These are phyloP conservation scores for Leucoagaricus sp. DNA, from an alignment of 1,284 basidiomycete species.

Conservation along the genomic window DNA sequence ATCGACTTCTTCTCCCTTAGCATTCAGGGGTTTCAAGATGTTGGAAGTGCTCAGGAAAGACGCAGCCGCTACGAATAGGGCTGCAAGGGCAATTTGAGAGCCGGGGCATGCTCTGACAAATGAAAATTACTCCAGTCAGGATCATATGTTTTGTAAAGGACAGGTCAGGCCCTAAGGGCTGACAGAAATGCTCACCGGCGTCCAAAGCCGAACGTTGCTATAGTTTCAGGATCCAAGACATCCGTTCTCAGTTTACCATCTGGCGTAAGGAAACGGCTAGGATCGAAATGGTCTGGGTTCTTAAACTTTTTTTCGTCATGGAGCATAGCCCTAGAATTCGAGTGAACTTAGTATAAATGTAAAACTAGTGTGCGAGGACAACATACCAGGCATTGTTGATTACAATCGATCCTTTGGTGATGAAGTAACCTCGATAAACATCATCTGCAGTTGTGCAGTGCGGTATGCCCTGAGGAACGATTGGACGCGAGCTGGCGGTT, in stretches of 20 bases:
- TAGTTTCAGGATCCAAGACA: constrained; percentile 12
- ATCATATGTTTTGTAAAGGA: neutral
- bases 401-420: constrained; percentile 18
- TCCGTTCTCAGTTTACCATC: constrained; percentile 11
- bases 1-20: constrained; percentile 7
- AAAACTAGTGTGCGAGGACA: neutral
- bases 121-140: neutral
- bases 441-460: constrained; percentile 16
- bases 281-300: constrained; percentile 18
- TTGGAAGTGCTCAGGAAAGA: constrained; percentile 11
- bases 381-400: constrained; percentile 19
- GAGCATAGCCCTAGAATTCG: constrained; percentile 20
- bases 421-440: constrained; percentile 19
- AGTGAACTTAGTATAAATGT: neutral
- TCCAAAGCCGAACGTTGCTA: constrained; percentile 19
- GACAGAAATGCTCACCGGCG: constrained; percentile 19
- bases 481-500: constrained; percentile 46
- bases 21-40: constrained; percentile 12
- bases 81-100: constrained; percentile 9
- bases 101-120: neutral
- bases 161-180: neutral
- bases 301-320: constrained; percentile 17
- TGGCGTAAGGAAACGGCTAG: constrained; percentile 17
- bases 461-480: constrained; percentile 36
- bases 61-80: constrained; percentile 15